Evolutionary conservation across 441 rosid genomes (phyloP), one percentile per base, ranked within the genome.

Genomic region (Viola pubescens): DNA sequence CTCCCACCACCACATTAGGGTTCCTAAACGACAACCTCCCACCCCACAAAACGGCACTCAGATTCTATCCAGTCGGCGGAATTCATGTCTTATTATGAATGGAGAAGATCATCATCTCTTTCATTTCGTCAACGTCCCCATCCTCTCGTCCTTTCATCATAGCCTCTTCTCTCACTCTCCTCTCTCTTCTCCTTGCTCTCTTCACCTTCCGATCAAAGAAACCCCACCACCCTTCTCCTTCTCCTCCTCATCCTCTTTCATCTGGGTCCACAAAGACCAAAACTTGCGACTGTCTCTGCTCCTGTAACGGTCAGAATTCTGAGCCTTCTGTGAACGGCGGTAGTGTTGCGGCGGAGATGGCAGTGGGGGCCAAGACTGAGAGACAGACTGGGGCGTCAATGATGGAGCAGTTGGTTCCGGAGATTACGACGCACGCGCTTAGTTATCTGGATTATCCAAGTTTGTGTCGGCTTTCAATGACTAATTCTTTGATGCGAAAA

Each of bases 351-450:
- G 58, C 63, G 41, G 77, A 67, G 48, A 71, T 70, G 77, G 59
- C 76, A 52, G 74, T 61, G 59, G 34, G 34, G 3, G 34, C 34
- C 34, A 26, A 26, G 34, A 26, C 34, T 26, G 96, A 86, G 75
- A 78, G 78, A 45, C 78, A 79, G 40, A 81, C 78, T 10, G 91
- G 94, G 0, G 88, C 89, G 44, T 90, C 99, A 8, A 94, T 94
- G 96, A 94, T 90, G 95, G 97, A 94, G 80, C 96, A 90, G 77
- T 75, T 94, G 68, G 97, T 88, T 48, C 97, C 99, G 48, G 99
- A 94, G 79, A 94, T 94, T 64, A 94, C 91, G 11, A 88, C 97
- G 0, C 99, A 94, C 79, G 91, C 95, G 26, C 95, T 94, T 4
- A 94, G 96, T 71, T 94, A 88, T 67, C 77, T 94, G 89, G 99